Percentiles rank a stretch among this genome's conserved stretches.
phyloP scores from a whole-genome alignment of 805 yeast genomes.

The Ogataea zsoltii region DNA sequence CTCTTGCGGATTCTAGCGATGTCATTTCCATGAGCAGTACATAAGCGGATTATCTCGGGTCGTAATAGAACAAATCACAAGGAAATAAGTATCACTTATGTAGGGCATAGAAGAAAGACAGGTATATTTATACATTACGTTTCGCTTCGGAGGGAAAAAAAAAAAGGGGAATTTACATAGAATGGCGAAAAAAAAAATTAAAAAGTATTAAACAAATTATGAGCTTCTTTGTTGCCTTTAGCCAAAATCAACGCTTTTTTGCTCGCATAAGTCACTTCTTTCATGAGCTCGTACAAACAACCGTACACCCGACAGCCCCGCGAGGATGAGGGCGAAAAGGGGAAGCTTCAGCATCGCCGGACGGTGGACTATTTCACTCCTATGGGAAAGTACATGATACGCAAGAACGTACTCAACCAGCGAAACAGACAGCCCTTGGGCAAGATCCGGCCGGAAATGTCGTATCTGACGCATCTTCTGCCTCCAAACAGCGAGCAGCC shows the following conservation, averaged over 20 bases:
- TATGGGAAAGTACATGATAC: slow-evolving; percentile 62
- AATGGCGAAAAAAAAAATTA: not conserved
- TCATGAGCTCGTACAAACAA: slow-evolving; percentile 7
- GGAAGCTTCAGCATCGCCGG: slow-evolving; percentile 47
- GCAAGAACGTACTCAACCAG: slow-evolving; percentile 44
- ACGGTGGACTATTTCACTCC: slow-evolving; percentile 79
- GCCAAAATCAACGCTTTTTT: slow-evolving; percentile 1
- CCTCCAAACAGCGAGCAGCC: slow-evolving; percentile 56
- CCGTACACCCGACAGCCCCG: slow-evolving; percentile 12
- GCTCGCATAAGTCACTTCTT: not conserved
- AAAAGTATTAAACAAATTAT: too few species aligned
- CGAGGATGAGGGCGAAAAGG: slow-evolving; percentile 18
- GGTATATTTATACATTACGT: too few species aligned
- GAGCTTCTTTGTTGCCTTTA: too few species aligned
- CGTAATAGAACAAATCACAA: too few species aligned
- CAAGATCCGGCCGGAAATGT: slow-evolving; percentile 64
- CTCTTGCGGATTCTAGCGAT: slow-evolving; percentile 1
- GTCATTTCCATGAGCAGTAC: not conserved
- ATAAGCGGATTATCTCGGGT: too few species aligned
- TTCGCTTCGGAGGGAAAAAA: not conserved
- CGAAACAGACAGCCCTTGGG: slow-evolving; percentile 44
- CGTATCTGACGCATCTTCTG: slow-evolving; percentile 60
- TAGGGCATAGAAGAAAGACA: too few species aligned
- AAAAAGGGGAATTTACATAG: not conserved
- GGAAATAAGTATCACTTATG: too few species aligned